A percentile compares a stretch with the other conserved stretches of the same genome.
These are phyloP conservation scores for Kuraishia borneana DNA, from an alignment of 805 yeast genomes.

Conservation along the genomic window DNA sequence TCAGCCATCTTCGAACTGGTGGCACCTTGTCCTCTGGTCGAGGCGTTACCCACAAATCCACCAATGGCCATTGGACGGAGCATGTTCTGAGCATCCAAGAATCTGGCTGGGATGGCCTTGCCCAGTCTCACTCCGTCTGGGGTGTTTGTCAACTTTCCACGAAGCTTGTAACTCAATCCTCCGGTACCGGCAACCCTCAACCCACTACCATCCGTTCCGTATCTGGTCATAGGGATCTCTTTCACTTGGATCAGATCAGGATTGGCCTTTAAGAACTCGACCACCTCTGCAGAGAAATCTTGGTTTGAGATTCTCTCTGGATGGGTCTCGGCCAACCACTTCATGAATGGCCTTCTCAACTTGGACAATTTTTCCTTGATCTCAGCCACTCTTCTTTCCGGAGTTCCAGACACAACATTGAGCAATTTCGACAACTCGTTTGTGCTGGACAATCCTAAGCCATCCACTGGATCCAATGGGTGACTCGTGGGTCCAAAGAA, in stretches of 20 bases:
- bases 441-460: conserved; percentile 8
- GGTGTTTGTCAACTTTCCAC: conserved; percentile 56
- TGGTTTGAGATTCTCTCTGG: conserved; percentile 27
- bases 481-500: conserved; percentile 2
- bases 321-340: conserved; percentile 40
- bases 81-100: conserved; percentile 30
- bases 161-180: conserved; percentile 60
- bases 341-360: conserved; percentile 39
- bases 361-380: conserved; percentile 29
- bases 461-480: background rate
- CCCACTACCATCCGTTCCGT: background rate
- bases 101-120: conserved; percentile 59
- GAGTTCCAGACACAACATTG: conserved; percentile 13
- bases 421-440: conserved; percentile 19
- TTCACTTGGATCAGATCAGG: conserved; percentile 6
- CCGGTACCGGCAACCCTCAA: conserved; percentile 51
- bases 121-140: conserved; percentile 56
- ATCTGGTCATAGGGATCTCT: background rate
- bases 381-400: conserved; percentile 18
- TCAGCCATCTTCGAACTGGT: conserved; percentile 2
- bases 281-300: conserved; percentile 24
- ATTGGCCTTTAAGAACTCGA: conserved; percentile 25
- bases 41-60: conserved; percentile 22
- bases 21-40: background rate
- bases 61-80: conserved; percentile 45